Evolutionary conservation across 2,329 filamentous ascomycete species (phyloP), one percentile per base, ranked within the genome.

Genomic region (Epichloe hybrida): DNA sequence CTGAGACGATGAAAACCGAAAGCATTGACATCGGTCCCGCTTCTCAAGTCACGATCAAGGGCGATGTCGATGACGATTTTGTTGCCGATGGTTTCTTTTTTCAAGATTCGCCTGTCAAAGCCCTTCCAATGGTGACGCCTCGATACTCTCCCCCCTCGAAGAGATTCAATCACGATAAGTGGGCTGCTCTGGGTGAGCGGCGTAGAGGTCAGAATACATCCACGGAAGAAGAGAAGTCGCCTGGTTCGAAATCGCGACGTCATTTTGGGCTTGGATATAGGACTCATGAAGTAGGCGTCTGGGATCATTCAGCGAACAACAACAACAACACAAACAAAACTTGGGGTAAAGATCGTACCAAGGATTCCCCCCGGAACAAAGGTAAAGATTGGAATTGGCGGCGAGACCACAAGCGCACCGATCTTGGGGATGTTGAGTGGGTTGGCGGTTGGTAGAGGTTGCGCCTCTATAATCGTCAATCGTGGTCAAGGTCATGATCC

Each of bases 341-440:
- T 36, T 66, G 59, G 55, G 65, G 63, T 51, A 71, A 71, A 62
- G 75, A 79, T 51, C 72, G 69, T 56, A 62, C 61, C 53, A 73
- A 72, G 63, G 75, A 73, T 50, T 78, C 73, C 64, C 77, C 77
- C 52, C 77, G 76, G 72, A 74, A 68, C 56, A 77, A 75, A 63
- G 73, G 73, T 56, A 74, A 77, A 70, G 77, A 81, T 67, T 75
- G 72, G 72, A 77, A 77, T 56, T 80, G 77, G 76, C 77, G 77
- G 62, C 73, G 78, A 62, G 81, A 84, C 42, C 31, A 52, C 56
- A 73, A 71, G 62, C 77, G 76, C 59, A 68, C 75, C 63, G 83
- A 85, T 71, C 78, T 87, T 66, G 83, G 83, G 64, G 86, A 91
- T 64, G 72, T 90, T 74, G 89, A 95, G 80, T 95, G 91, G 84